Conservation (phyloP, 2,329 filamentous ascomycete genomes). For the Fusarium robinianum region DNA sequence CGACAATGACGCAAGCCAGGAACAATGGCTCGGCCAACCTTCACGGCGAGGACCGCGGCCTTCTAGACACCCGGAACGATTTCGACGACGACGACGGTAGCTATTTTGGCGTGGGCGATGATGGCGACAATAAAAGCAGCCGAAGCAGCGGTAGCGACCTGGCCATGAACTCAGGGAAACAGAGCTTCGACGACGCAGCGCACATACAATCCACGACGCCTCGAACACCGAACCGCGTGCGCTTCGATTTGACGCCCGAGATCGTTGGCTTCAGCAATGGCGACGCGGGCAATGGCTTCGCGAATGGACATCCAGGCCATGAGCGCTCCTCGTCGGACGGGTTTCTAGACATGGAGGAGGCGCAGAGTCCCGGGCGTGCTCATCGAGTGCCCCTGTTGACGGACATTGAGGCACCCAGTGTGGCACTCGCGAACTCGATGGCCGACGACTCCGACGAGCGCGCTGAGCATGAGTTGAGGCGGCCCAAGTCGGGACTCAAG, state of each 20-base stretch:
- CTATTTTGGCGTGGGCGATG: conserved; percentile 34
- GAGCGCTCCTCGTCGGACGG: conserved; percentile 34
- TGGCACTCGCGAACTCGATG: conserved; percentile 64
- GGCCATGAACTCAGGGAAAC: conserved; percentile 25
- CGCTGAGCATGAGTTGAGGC: conserved; percentile 58
- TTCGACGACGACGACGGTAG: conserved; percentile 35
- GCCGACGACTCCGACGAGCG: conserved; percentile 46
- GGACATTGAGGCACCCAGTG: conserved; percentile 80
- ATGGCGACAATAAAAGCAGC: conserved; percentile 13
- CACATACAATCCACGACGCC: conserved; percentile 23
- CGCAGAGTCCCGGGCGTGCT: conserved; percentile 50
- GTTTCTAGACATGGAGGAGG: conserved; percentile 57
- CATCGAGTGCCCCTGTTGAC: conserved; percentile 76
- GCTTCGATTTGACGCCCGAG: conserved; percentile 66
- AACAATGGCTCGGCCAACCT: conserved; percentile 37
- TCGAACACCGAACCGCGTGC: conserved; percentile 69
- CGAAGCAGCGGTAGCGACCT: conserved; percentile 22
- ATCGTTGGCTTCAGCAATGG: conserved; percentile 42
- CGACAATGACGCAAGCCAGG: conserved; percentile 42
- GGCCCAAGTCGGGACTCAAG: conserved; percentile 82
- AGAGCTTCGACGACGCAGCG: conserved; percentile 23
- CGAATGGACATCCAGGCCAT: conserved; percentile 10
- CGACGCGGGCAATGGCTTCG: conserved; percentile 16
- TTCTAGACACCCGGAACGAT: conserved; percentile 32
- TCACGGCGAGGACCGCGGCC: conserved; percentile 41